Conservation (phyloP, 306 rosid species). For the Cyamopsis tetragonoloba region DNA sequence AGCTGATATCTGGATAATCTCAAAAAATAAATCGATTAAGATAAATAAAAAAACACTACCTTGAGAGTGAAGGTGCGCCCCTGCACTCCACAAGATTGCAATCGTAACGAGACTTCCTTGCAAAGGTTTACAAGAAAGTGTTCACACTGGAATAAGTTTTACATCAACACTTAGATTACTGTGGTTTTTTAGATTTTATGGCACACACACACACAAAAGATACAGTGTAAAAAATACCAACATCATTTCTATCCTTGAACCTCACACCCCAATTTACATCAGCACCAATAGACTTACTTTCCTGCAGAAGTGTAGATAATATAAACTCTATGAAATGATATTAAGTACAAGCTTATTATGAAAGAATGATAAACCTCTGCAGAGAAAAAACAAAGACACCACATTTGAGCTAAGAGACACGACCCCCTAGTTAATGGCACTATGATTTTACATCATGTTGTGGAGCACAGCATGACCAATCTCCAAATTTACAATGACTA, state of each 20-base stretch:
- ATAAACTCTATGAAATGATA: conserved; percentile 12
- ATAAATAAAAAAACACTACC: conserved; percentile 40
- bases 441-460: background rate
- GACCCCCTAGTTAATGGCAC: background rate
- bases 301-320: conserved; percentile 52
- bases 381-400: background rate
- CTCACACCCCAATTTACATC: conserved; percentile 99
- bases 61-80: conserved; percentile 89
- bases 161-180: conserved; percentile 36
- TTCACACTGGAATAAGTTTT: conserved; percentile 54
- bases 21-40: conserved; percentile 2
- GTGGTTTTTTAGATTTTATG: conserved; percentile 4
- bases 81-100: conserved; percentile 70
- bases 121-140: conserved; percentile 71
- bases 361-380: conserved; percentile 5
- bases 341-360: conserved; percentile 2
- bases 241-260: conserved; percentile 74
- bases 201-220: background rate
- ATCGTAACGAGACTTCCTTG: conserved; percentile 82
- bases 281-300: conserved; percentile 84
- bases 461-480: background rate
- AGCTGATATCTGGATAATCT: conserved; percentile 15
- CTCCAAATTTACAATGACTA: conserved; percentile 19
- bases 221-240: conserved; percentile 41
- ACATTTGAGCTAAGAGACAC: background rate